phyloP scores from a whole-genome alignment of 768 basidiomycete genomes.

The Russula abietina region DNA sequence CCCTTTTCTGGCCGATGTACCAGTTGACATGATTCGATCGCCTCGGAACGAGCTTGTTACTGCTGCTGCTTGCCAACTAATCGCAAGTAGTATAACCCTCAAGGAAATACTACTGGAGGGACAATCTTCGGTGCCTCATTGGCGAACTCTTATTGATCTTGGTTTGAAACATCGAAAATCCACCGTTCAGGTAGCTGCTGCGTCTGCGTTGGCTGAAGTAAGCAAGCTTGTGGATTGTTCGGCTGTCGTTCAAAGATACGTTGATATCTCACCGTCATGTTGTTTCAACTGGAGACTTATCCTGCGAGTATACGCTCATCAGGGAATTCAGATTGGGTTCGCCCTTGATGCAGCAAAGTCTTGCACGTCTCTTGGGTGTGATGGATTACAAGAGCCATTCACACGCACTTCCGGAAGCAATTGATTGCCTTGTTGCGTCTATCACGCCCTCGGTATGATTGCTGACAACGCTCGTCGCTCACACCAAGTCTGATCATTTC shows the following conservation, averaged over 20 bases:
- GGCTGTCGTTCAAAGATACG: slow-evolving; percentile 66
- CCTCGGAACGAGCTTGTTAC: slow-evolving; percentile 68
- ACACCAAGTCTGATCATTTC: slow-evolving; percentile 23
- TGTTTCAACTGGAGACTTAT: neutral
- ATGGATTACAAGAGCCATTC: slow-evolving; percentile 57
- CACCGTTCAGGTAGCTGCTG: slow-evolving; percentile 71
- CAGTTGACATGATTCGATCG: slow-evolving; percentile 53
- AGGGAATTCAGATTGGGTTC: slow-evolving; percentile 49
- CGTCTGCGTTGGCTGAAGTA: slow-evolving; percentile 59
- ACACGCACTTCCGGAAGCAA: slow-evolving; percentile 47
- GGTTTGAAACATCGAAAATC: slow-evolving; percentile 61
- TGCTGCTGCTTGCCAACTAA: slow-evolving; percentile 63
- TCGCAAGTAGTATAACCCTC: slow-evolving; percentile 58
- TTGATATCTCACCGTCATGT: slow-evolving; percentile 27
- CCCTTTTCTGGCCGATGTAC: slow-evolving; percentile 46
- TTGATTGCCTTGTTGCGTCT: slow-evolving; percentile 54
- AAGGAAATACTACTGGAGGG: slow-evolving; percentile 43
- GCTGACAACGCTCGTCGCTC: slow-evolving; percentile 27
- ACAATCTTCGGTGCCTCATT: slow-evolving; percentile 46
- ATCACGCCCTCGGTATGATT: slow-evolving; percentile 46
- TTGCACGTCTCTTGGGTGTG: slow-evolving; percentile 62
- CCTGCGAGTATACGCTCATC: slow-evolving; percentile 46
- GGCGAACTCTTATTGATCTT: slow-evolving; percentile 64
- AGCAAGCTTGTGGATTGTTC: slow-evolving; percentile 67
- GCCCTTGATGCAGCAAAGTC: slow-evolving; percentile 60